Conservation (phyloP, 495 filamentous ascomycete species). For the Aspergillus nanangensis region DNA sequence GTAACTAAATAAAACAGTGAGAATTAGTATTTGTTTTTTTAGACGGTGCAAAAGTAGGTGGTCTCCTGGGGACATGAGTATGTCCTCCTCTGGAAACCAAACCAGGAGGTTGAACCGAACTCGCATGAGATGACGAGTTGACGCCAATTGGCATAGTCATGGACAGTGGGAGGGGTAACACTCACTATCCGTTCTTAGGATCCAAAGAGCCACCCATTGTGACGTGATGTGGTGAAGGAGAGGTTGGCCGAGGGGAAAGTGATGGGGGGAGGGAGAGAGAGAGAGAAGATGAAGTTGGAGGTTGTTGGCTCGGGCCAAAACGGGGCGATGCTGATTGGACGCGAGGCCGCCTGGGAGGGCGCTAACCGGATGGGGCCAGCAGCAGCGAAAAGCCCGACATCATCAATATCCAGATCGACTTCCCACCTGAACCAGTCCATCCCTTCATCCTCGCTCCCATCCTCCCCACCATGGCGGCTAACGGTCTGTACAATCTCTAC, state of each 20-base stretch:
- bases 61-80: not conserved
- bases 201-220: conserved; percentile 68
- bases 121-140: no score
- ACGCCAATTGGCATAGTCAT: no score
- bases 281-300: not conserved
- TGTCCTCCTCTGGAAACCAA: no score
- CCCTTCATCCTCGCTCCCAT: conserved; percentile 8
- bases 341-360: no score
- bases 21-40: conserved; percentile 20
- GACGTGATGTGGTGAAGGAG: conserved; percentile 18
- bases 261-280: conserved; percentile 18
- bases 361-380: conserved; percentile 40
- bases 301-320: conserved; percentile 16
- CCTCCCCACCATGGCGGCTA: conserved; percentile 52
- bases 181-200: conserved; percentile 67
- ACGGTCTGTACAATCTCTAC: conserved; percentile 53
- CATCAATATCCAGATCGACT: conserved; percentile 17
- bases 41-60: not conserved
- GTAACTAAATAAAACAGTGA: no score
- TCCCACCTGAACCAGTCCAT: no score
- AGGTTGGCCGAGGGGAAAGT: conserved; percentile 19
- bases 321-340: conserved; percentile 30
- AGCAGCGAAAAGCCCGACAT: conserved; percentile 36
- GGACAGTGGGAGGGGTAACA: no score
- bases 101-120: no score